Percentiles rank a stretch among this genome's conserved stretches.
Conservation (phyloP, 2,329 filamentous ascomycete species). For the Alternaria brassicicola region DNA sequence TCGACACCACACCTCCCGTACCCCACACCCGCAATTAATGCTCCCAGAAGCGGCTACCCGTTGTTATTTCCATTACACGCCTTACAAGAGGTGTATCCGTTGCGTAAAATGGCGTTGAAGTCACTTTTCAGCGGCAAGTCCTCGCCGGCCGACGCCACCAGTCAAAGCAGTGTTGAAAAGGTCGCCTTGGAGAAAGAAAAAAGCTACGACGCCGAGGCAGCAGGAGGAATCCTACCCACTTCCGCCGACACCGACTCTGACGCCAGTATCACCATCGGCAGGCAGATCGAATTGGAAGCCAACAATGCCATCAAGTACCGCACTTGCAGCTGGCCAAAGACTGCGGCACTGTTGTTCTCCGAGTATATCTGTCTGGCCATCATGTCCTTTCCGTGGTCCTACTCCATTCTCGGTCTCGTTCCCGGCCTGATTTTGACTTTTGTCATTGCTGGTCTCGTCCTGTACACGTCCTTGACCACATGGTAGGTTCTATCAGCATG, state of each 20-base stretch:
- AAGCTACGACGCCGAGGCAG: slow-evolving; percentile 40
- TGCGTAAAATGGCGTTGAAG: slow-evolving; percentile 60
- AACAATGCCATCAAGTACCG: slow-evolving; percentile 86
- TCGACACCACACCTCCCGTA: background rate
- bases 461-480: slow-evolving; percentile 78
- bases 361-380: slow-evolving; percentile 94
- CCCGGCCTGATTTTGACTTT: slow-evolving; percentile 84
- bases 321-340: slow-evolving; percentile 95
- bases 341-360: slow-evolving; percentile 85
- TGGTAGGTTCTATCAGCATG: slow-evolving; percentile 56
- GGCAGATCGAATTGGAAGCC: slow-evolving; percentile 78
- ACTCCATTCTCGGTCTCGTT: slow-evolving; percentile 83
- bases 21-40: slow-evolving; percentile 46
- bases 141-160: slow-evolving; percentile 20
- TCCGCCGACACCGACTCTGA: slow-evolving; percentile 42
- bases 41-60: slow-evolving; percentile 39
- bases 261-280: slow-evolving; percentile 57
- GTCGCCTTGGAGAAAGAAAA: slow-evolving; percentile 22
- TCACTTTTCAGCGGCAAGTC: slow-evolving; percentile 31
- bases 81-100: slow-evolving; percentile 53
- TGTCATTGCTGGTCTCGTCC: slow-evolving; percentile 75
- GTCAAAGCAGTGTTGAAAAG: slow-evolving; percentile 23
- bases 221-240: slow-evolving; percentile 47
- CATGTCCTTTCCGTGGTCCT: slow-evolving; percentile 96
- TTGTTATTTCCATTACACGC: slow-evolving; percentile 48